Evolutionary conservation across 208 protist species (phyloP).

Genomic region (Phytomonas francai): DNA sequence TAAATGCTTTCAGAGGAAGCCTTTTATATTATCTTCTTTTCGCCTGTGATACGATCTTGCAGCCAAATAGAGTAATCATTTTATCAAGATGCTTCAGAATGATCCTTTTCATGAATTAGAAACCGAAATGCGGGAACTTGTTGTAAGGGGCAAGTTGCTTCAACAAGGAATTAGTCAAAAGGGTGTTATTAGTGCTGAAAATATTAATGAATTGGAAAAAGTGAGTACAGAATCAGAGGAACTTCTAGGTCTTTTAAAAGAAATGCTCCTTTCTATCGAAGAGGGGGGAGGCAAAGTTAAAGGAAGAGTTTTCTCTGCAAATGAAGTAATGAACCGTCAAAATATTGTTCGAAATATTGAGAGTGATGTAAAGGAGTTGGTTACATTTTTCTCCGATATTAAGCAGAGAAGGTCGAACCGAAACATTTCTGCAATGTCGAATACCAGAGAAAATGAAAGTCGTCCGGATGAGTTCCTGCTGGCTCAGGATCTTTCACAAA

Average conservation of each 20-base stretch:
- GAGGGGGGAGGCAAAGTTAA: conserved; percentile 56
- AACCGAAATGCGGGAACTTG: conserved; percentile 42
- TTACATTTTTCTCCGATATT: conserved; percentile 24
- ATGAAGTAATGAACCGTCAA: conserved; percentile 77
- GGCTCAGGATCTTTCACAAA: conserved; percentile 46
- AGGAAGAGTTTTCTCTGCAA: conserved; percentile 68
- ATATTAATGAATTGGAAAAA: conserved; percentile 29
- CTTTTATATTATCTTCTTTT: not conserved
- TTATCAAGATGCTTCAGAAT: conserved; percentile 3
- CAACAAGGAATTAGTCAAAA: conserved; percentile 38
- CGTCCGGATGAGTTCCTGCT: conserved; percentile 40
- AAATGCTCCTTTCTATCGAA: conserved; percentile 55
- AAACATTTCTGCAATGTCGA: conserved; percentile 3
- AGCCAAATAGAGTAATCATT: not conserved
- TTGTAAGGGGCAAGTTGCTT: conserved; percentile 40
- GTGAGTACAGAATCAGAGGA: conserved; percentile 38
- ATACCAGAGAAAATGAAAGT: not conserved
- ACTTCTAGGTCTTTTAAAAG: conserved; percentile 41
- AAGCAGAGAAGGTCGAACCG: conserved; percentile 8
- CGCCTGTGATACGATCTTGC: not conserved
- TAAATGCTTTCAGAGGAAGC: not conserved
- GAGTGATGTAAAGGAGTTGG: conserved; percentile 31
- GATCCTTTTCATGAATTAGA: conserved; percentile 80
- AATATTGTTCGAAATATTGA: conserved; percentile 54
- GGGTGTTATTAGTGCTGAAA: conserved; percentile 37